Evolutionary conservation across 192 early-diverging fungal species (phyloP).

Genomic region (Geosiphon pyriformis): DNA sequence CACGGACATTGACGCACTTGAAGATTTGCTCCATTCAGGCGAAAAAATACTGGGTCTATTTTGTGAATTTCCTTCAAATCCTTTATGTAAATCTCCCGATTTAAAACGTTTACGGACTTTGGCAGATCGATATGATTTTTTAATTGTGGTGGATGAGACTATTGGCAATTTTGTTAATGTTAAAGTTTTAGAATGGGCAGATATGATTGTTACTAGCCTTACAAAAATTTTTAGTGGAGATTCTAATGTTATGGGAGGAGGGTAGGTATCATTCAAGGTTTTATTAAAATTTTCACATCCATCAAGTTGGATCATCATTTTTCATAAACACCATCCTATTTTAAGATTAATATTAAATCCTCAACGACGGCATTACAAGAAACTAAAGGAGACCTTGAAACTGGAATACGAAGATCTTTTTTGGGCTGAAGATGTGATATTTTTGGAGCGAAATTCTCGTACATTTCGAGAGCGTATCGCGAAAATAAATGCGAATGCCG

Average conservation of each 20-base stretch:
- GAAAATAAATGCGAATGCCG: conserved; percentile 75
- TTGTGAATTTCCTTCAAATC: conserved; percentile 94
- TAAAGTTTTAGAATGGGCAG: conserved; percentile 67
- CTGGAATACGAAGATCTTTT: conserved; percentile 73
- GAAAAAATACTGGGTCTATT: conserved; percentile 78
- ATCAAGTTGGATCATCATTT: not conserved
- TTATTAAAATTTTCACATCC: not conserved
- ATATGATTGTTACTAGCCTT: conserved; percentile 84
- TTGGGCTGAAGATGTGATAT: conserved; percentile 92
- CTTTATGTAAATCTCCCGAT: conserved; percentile 80
- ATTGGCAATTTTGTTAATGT: conserved; percentile 94
- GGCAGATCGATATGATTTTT: conserved; percentile 68
- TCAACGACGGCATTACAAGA: conserved; percentile 44
- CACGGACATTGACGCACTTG: conserved; percentile 68
- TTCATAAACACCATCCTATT: conserved; percentile 7
- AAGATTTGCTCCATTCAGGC: conserved; percentile 52
- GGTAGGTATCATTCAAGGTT: conserved; percentile 44
- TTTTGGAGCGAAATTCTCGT: conserved; percentile 92
- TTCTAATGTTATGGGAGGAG: conserved; percentile 96
- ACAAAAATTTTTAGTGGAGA: conserved; percentile 96
- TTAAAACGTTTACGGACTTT: conserved; percentile 65
- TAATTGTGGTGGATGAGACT: conserved; percentile 91
- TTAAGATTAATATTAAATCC: conserved; percentile 75
- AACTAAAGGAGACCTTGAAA: conserved; percentile 49
- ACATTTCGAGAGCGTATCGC: conserved; percentile 70